Evolutionary conservation across 1,139 yeast species (phyloP), one percentile per base, ranked within the genome.

Genomic region (Eremothecium sinecaudum): DNA sequence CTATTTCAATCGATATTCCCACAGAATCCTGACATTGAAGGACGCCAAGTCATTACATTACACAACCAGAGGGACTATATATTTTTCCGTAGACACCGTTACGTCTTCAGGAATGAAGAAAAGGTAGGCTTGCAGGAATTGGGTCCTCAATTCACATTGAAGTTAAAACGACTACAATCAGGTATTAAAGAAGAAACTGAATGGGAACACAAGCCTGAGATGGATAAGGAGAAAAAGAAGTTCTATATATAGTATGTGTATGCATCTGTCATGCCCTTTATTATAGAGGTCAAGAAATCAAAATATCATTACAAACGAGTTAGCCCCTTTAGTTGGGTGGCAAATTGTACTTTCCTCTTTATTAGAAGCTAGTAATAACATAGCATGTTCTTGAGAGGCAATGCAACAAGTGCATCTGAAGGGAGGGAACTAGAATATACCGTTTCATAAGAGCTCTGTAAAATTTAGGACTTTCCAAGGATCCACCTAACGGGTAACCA

Each of bases 21-120:
- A 2, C 86, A 81, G 40, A 72, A 73, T 41, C 98, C 98, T 1
- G 96, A 90, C 54, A 72, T 92, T 48, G 80, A 81, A 58, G 98
- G 98, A 23, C 72, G 98, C 48, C 96, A 90, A 58, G 98, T 84
- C 33, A 80, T 90, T 25, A 90, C 98, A 1, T 63, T 90, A 54
- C 98, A 90, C 58, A 90, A 90, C 58, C 98, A 90, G 59, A 71
- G 98, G 64, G 98, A 90, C 58, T 92, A 71, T 56, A 82, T 90
- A 32, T 90, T 90, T 53, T 86, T 90, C 69, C 73, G 98, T 61
- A 76, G 97, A 62, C 98, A 90, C 56, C 73, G 98, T 52, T 90
- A 90, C 53, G 66, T 84, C 5, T 90, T 90, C 63, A 71, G 75
- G 50, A 82, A 86, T 55, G 95, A 86, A 45, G 94, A 84, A 55